Conservation (phyloP, 2,329 filamentous ascomycete genomes). For the Penicillium sp. region DNA sequence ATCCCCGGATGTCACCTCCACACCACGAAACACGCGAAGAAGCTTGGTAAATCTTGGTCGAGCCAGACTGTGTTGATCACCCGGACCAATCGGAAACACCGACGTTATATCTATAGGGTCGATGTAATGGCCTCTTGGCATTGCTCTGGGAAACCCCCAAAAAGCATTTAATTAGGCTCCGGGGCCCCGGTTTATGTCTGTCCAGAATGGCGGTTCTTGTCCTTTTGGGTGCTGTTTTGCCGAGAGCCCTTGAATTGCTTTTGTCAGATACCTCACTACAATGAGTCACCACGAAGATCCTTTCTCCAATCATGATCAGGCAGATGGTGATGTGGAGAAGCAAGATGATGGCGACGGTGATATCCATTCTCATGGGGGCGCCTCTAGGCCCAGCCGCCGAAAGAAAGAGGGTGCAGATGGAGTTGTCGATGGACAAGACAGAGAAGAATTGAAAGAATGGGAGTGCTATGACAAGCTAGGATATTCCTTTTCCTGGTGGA, state of each 20-base stretch:
- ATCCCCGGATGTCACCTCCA: constrained; percentile 22
- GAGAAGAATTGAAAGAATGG: constrained; percentile 40
- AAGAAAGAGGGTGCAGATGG: constrained; percentile 10
- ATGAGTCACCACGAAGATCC: constrained; percentile 11
- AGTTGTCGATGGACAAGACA: constrained; percentile 12
- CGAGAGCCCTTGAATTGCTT: not conserved
- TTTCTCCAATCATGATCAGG: not conserved
- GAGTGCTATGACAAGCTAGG: constrained; percentile 60
- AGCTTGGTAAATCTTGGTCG: constrained; percentile 9
- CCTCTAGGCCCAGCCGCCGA: constrained; percentile 4
- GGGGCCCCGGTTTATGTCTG: not conserved
- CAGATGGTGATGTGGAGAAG: constrained; percentile 16
- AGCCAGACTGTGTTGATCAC: constrained; percentile 2
- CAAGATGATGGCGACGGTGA: constrained; percentile 10
- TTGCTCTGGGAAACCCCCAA: not conserved
- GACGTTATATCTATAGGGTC: not conserved
- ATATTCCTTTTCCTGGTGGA: constrained; percentile 51
- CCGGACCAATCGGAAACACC: constrained; percentile 18
- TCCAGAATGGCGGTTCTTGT: not conserved
- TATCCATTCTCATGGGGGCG: constrained; percentile 12
- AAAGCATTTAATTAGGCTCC: constrained; percentile 2
- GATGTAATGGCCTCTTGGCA: not conserved
- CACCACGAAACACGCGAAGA: constrained; percentile 10
- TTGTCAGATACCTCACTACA: not conserved
- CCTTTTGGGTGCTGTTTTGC: not conserved